Conservation (phyloP, 805 yeast species). For the Grigorovia humatica region DNA sequence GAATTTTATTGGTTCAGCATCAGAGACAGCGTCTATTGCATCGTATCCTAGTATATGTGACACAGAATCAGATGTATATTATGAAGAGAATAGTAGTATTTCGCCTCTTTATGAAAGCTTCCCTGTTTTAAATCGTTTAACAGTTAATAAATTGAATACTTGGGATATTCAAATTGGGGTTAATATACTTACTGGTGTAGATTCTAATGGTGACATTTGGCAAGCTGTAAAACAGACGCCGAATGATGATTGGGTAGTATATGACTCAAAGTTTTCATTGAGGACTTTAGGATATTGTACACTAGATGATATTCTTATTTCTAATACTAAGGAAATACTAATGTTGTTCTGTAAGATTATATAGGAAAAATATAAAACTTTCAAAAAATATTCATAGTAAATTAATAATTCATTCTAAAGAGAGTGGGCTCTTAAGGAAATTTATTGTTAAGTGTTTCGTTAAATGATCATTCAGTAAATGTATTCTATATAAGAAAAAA, state of each 20-base stretch:
- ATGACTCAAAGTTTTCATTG: constrained; percentile 31
- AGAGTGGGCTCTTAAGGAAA: no score
- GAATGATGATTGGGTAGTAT: constrained; percentile 32
- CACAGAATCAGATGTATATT: background rate
- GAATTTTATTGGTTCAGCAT: background rate
- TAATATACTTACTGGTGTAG: constrained; percentile 2
- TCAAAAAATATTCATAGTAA: no score
- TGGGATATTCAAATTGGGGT: constrained; percentile 3
- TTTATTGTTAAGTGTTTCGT: background rate
- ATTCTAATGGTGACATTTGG: constrained; percentile 5
- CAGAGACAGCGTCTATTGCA: background rate
- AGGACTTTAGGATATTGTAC: constrained; percentile 28
- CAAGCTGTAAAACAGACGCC: constrained; percentile 25
- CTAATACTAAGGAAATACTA: constrained; percentile 9
- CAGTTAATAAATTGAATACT: background rate
- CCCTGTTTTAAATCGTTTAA: background rate
- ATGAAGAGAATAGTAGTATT: background rate
- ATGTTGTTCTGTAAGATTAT: constrained; percentile 22
- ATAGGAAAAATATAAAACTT: background rate
- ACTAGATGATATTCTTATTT: constrained; percentile 25
- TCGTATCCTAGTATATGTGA: background rate
- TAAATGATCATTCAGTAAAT: background rate
- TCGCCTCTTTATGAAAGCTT: background rate
- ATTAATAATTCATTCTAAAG: no score
- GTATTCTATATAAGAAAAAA: background rate